Percentiles rank a stretch among this genome's conserved stretches.
These are phyloP conservation scores for Chaetoscypha palmicola DNA, from an alignment of 2,329 filamentous ascomycete genomes.

Conservation along the genomic window DNA sequence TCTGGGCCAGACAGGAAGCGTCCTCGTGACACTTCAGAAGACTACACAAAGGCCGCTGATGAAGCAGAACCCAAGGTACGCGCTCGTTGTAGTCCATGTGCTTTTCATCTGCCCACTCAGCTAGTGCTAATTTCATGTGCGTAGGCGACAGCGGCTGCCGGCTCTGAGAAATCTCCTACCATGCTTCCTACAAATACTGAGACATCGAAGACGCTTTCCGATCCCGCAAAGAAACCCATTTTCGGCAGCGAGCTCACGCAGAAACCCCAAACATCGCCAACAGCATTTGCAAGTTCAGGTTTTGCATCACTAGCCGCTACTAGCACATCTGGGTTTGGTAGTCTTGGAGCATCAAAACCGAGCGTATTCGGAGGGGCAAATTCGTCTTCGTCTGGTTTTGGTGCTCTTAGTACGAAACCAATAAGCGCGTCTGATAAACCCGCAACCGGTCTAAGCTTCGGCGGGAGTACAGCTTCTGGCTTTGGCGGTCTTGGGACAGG, in stretches of 20 bases:
- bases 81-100: too few relatives aligned
- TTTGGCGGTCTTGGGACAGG: conserved; percentile 34
- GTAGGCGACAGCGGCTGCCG: conserved; percentile 11
- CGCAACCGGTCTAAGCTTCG: conserved; percentile 30
- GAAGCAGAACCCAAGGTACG: conserved; percentile 23
- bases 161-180: conserved; percentile 4
- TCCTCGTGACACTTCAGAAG: conserved; percentile 42
- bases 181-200: conserved; percentile 7
- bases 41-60: conserved; percentile 22
- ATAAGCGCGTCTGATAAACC: conserved; percentile 11
- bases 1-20: conserved; percentile 61
- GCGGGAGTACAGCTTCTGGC: conserved; percentile 29
- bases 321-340: conserved; percentile 56
- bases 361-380: conserved; percentile 42
- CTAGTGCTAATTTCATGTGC: too few relatives aligned
- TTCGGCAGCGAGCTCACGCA: conserved; percentile 21
- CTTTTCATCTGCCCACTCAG: too few relatives aligned
- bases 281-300: conserved; percentile 61
- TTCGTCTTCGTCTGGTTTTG: conserved; percentile 40
- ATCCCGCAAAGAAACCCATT: conserved; percentile 13
- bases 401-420: conserved; percentile 32
- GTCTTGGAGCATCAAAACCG: conserved; percentile 42
- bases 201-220: conserved; percentile 11
- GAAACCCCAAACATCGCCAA: conserved; percentile 43
- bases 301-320: conserved; percentile 60